Evolutionary conservation across 345 rosid genomes (phyloP).

Genomic region (Citrus trifoliata): DNA sequence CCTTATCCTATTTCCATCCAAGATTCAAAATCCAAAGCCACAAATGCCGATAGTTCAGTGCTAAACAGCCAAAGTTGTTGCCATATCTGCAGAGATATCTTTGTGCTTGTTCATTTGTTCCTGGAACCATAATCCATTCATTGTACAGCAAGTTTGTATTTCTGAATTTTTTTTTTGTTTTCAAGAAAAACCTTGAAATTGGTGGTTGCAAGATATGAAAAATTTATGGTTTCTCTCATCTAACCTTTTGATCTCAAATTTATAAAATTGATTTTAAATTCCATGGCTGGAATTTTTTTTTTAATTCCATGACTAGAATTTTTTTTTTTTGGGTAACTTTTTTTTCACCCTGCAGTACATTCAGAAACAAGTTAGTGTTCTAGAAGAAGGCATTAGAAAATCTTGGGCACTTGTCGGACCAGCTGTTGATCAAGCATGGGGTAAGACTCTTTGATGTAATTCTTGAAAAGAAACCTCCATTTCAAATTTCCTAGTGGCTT

Average conservation of each 20-base stretch:
- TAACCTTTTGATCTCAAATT: not conserved
- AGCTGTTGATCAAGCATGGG: constrained; percentile 26
- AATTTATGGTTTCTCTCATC: not conserved
- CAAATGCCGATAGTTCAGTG: not conserved
- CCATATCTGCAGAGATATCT: not conserved
- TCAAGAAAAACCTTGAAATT: not conserved
- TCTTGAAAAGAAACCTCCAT: constrained; percentile 5
- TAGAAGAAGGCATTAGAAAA: constrained; percentile 77
- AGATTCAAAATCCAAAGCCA: not conserved
- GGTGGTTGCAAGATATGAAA: not conserved
- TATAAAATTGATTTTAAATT: not conserved
- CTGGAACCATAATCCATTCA: not conserved
- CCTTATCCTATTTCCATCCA: not conserved
- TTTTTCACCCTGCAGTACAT: constrained; percentile 56
- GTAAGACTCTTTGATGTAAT: constrained; percentile 27
- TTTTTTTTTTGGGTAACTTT: not conserved
- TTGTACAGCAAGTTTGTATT: not conserved
- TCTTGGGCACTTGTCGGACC: constrained; percentile 59
- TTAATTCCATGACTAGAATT: not conserved
- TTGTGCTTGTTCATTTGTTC: not conserved
- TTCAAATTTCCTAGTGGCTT: not conserved
- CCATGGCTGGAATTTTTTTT: not conserved
- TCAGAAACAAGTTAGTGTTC: constrained; percentile 61
- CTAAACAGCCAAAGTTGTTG: not conserved
- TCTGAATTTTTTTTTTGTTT: not conserved